Percentiles rank a stretch among this genome's conserved stretches.
Evolutionary conservation across 2,329 filamentous ascomycete genomes (phyloP).

Genomic region (Saccharata proteae): DNA sequence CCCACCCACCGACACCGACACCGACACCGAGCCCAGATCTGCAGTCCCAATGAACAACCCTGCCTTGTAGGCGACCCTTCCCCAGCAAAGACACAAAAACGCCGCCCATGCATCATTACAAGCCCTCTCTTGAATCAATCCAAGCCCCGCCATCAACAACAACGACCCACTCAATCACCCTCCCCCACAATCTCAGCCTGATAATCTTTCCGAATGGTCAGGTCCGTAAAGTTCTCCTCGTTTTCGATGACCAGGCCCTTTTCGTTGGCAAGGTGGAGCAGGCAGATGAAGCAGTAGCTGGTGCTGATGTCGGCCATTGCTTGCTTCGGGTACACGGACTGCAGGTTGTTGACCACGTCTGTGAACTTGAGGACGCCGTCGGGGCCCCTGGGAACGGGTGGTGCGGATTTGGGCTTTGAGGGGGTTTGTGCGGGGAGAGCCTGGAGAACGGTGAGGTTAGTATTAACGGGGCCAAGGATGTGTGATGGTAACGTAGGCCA

Average conservation of each 20-base stretch:
- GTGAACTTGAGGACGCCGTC: slow-evolving; percentile 66
- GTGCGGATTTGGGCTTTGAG: not conserved
- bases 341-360: slow-evolving; percentile 77
- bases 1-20: too few species aligned
- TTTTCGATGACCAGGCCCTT: slow-evolving; percentile 72
- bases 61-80: too few species aligned
- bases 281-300: slow-evolving; percentile 81
- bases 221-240: slow-evolving; percentile 37
- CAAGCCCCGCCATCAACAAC: too few species aligned
- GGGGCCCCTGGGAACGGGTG: slow-evolving; percentile 29
- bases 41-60: too few species aligned
- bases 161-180: not conserved
- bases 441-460: too few species aligned
- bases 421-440: too few species aligned
- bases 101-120: too few species aligned
- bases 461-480: too few species aligned
- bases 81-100: too few species aligned
- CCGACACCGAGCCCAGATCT: too few species aligned
- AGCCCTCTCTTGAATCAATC: too few species aligned
- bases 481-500: too few species aligned
- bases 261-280: slow-evolving; percentile 85
- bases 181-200: slow-evolving; percentile 24
- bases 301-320: slow-evolving; percentile 92
- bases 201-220: slow-evolving; percentile 36
- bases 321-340: slow-evolving; percentile 72